Conservation (phyloP, 2,329 filamentous ascomycete species). For the Kalaharituber pfeilii region DNA sequence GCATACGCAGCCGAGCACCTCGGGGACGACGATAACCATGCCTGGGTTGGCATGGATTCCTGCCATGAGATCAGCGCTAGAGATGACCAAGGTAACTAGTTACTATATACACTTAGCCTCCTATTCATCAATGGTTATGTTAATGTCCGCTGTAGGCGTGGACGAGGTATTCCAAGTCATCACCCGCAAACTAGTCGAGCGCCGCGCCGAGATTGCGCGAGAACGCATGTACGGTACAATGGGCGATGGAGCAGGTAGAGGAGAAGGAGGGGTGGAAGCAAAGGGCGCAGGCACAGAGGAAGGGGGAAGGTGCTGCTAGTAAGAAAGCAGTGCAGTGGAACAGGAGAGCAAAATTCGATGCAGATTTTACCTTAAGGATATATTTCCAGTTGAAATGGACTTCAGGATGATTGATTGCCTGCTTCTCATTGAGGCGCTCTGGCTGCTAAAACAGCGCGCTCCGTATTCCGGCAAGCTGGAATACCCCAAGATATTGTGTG, state of each 20-base stretch:
- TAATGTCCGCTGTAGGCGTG: slow-evolving; percentile 40
- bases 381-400: too few relatives aligned
- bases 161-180: slow-evolving; percentile 91
- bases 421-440: too few relatives aligned
- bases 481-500: too few relatives aligned
- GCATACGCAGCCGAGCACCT: slow-evolving; percentile 53
- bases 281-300: neutral
- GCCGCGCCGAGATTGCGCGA: slow-evolving; percentile 20
- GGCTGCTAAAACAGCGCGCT: too few relatives aligned
- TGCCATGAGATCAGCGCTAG: slow-evolving; percentile 84
- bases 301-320: neutral
- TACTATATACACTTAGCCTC: too few relatives aligned
- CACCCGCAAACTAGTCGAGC: slow-evolving; percentile 67
- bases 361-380: too few relatives aligned
- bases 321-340: too few relatives aligned
- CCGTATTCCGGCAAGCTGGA: too few relatives aligned
- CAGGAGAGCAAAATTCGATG: too few relatives aligned
- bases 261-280: neutral
- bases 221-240: slow-evolving; percentile 6
- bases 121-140: neutral
- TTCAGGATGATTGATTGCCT: too few relatives aligned
- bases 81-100: slow-evolving; percentile 18
- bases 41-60: slow-evolving; percentile 68
- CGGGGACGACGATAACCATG: slow-evolving; percentile 29
- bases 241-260: neutral